Evolutionary conservation across 371 early-diverging fungal genomes (phyloP).

Genomic region (Syncephalis plumigaleata): DNA sequence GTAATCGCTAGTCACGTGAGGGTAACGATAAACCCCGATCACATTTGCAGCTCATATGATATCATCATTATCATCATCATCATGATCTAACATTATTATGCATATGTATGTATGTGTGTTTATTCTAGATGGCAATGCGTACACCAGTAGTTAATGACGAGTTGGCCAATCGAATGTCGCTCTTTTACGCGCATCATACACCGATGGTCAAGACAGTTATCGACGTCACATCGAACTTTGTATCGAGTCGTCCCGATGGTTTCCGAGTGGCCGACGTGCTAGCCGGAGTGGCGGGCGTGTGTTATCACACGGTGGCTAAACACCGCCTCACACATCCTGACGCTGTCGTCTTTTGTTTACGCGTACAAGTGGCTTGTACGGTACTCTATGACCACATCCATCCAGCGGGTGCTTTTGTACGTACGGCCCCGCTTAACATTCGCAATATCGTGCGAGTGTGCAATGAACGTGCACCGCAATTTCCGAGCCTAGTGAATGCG

Average conservation of each 20-base stretch:
- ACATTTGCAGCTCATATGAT: not conserved
- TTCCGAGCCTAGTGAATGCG: constrained; percentile 41
- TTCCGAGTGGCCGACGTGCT: constrained; percentile 35
- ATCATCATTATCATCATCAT: too few relatives aligned
- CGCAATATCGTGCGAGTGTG: too few relatives aligned
- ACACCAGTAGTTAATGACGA: constrained; percentile 35
- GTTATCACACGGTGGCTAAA: constrained; percentile 31
- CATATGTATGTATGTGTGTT: too few relatives aligned
- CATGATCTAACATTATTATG: too few relatives aligned
- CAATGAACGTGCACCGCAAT: too few relatives aligned
- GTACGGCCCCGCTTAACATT: constrained; percentile 60
- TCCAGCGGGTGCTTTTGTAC: constrained; percentile 57
- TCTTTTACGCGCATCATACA: constrained; percentile 87
- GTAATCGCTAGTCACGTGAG: not conserved
- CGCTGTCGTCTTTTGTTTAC: constrained; percentile 34
- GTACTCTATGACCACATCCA: constrained; percentile 81
- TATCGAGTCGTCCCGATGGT: constrained; percentile 17
- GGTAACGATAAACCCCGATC: too few relatives aligned
- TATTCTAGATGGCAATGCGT: not conserved
- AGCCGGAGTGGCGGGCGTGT: constrained; percentile 43
- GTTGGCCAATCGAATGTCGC: constrained; percentile 77
- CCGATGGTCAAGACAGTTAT: constrained; percentile 79
- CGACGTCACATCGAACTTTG: constrained; percentile 45
- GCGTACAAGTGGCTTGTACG: constrained; percentile 75
- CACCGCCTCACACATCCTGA: too few relatives aligned